Conservation (phyloP, 495 filamentous ascomycete species). For the Aspergillus mulundensis region DNA sequence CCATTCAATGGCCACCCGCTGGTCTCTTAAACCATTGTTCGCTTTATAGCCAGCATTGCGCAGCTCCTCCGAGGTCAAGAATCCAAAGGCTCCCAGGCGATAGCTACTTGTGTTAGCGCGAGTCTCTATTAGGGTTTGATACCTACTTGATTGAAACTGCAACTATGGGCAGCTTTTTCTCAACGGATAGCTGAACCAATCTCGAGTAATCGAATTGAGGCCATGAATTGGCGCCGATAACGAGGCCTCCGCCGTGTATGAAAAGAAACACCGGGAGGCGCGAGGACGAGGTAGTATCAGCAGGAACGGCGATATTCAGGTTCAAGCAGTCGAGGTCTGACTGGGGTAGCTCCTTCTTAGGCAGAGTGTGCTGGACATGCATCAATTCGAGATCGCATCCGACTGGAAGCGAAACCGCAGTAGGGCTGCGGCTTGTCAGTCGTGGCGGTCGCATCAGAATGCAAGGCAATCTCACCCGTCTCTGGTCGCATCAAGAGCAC, state of each 20-base stretch:
- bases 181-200: slow-evolving; percentile 36
- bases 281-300: slow-evolving; percentile 21
- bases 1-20: slow-evolving; percentile 32
- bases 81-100: slow-evolving; percentile 49
- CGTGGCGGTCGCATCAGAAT: background rate
- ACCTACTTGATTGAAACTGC: slow-evolving; percentile 44
- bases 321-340: slow-evolving; percentile 42
- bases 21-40: slow-evolving; percentile 36
- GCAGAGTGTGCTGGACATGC: slow-evolving; percentile 28
- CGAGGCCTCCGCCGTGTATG: slow-evolving; percentile 44
- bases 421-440: slow-evolving; percentile 18
- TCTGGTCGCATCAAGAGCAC: slow-evolving; percentile 25
- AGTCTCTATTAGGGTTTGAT: background rate
- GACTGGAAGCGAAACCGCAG: slow-evolving; percentile 20
- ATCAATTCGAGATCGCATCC: slow-evolving; percentile 26
- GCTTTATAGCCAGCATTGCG: slow-evolving; percentile 27
- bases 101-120: slow-evolving; percentile 24
- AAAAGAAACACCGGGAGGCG: slow-evolving; percentile 43
- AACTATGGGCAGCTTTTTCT: slow-evolving; percentile 37
- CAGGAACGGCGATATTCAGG: slow-evolving; percentile 39
- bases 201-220: slow-evolving; percentile 38
- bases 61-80: slow-evolving; percentile 39
- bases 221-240: slow-evolving; percentile 36
- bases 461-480: slow-evolving; percentile 21
- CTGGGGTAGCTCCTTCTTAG: slow-evolving; percentile 24